Base-by-base conservation (phyloP, 169 alveolate species). In the Amoebophrya sp. region DNA sequence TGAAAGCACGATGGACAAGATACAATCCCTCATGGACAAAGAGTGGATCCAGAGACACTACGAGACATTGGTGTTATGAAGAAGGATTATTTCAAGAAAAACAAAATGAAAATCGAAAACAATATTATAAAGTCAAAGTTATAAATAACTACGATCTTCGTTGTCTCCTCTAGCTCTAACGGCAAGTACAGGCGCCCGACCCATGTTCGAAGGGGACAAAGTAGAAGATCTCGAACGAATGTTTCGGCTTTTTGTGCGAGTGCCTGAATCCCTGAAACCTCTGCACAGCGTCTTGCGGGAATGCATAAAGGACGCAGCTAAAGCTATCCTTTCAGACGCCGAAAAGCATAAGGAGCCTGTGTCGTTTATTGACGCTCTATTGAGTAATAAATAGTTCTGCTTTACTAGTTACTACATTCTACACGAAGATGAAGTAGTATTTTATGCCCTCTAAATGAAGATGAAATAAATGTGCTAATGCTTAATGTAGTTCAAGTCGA, bases 151-250 rank as follows among this genome's bases (percentile, higher is more conserved):
- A n/a, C n/a, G n/a, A n/a, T n/a, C n/a, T n/a, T n/a, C n/a, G n/a
- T n/a, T n/a, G n/a, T n/a, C n/a, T n/a, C n/a, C n/a, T n/a, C n/a
- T n/a, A n/a, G n/a, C n/a, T n/a, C n/a, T n/a, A n/a, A n/a, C n/a
- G n/a, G n/a, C 33, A 91, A 34, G 41, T 41, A 41, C 78, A 14
- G 93, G 93, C 34, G 83, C 41, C 41, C 26, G 40, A 36, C 65
- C 10, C 18, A 6, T 91, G 18, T 39, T 91, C 0, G 34, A 18
- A 0, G 38, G 41, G 0, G 91, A 91, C 47, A 76, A 41, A 41
- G 6, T 78, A 36, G 91, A 41, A 36, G 93, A 91, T 14, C 78
- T 91, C 38, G 34, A 40, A 40, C 93, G 89, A 38, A 91, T 91
- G 91, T 54, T 78, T 38, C 24, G 41, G 12, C 93, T 91, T 0